Percentiles rank a stretch among this genome's conserved stretches.
These are phyloP conservation scores for Metarhizium rileyi DNA, from an alignment of 2,329 filamentous ascomycete genomes.

Conservation along the genomic window DNA sequence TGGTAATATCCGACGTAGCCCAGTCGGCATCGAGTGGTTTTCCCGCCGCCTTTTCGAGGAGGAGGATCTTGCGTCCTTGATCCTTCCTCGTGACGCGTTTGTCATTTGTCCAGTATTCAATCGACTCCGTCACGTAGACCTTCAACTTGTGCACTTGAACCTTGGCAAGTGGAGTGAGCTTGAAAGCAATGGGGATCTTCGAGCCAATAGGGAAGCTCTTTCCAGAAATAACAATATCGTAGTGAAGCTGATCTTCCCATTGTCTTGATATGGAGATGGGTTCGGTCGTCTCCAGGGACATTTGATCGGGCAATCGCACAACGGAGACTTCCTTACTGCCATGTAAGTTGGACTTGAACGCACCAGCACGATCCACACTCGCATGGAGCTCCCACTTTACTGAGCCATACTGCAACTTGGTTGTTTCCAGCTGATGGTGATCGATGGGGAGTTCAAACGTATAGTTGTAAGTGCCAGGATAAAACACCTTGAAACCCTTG, in stretches of 20 bases:
- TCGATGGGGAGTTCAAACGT: constrained; percentile 84
- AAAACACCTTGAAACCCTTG: constrained; percentile 80
- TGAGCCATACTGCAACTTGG: constrained; percentile 74
- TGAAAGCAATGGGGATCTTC: constrained; percentile 87
- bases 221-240: constrained; percentile 91
- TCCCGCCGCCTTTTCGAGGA: constrained; percentile 84
- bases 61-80: constrained; percentile 69
- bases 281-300: constrained; percentile 82
- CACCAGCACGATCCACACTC: constrained; percentile 73
- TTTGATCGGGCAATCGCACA: constrained; percentile 76
- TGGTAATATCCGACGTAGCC: constrained; percentile 63
- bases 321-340: constrained; percentile 75
- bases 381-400: constrained; percentile 86
- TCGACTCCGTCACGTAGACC: constrained; percentile 80
- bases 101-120: constrained; percentile 84
- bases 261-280: constrained; percentile 88
- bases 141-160: constrained; percentile 90
- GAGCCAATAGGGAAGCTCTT: constrained; percentile 88
- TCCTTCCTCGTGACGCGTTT: constrained; percentile 79
- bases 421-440: constrained; percentile 80
- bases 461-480: constrained; percentile 58
- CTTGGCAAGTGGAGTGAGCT: constrained; percentile 84
- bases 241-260: constrained; percentile 92
- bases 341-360: constrained; percentile 80
- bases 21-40: constrained; percentile 64